Evolutionary conservation across 257 asterid genomes (phyloP), one percentile per base, ranked within the genome.

Genomic region (Przewalskia tangutica): DNA sequence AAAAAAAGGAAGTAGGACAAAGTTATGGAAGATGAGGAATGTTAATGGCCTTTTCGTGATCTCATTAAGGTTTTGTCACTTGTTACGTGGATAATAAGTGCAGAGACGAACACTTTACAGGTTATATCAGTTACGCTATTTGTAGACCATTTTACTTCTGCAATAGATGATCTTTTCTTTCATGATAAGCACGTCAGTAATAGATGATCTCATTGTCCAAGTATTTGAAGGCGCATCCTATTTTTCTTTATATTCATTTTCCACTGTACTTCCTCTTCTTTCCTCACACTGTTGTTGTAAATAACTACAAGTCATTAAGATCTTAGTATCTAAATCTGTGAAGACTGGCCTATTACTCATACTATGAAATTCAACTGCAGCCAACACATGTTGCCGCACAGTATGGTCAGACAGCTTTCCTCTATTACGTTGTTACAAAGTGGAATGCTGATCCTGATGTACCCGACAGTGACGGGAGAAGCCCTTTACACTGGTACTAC

Each of bases 401-500:
- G 84, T 94, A 94, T 90, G 99, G 99, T 82, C 99, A 96, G 89
- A 94, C 99, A 11, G 90, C 97, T 86, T 93, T 91, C 88, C 90
- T 96, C 54, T 94, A 92, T 91, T 92, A 89, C 82, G 81, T 93
- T 59, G 97, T 92, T 81, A 88, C 99, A 63, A 96, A 96, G 85
- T 96, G 99, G 99, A 91, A 94, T 91, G 99, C 98, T 62, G 95
- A 96, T 91, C 95, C 98, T 38, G 99, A 96, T 89, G 86, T 91
- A 82, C 97, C 98, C 81, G 99, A 96, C 87, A 93, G 91, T 86
- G 98, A 96, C 48, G 98, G 99, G 86, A 92, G 99, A 90, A 96
- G 98, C 89, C 98, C 98, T 73, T 88, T 96, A 82, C 99, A 96
- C 98, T 96, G 99, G 99, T 96, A 96, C 23, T 75, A 14, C 62